A percentile compares a stretch with the other conserved stretches of the same genome.
These are phyloP conservation scores for Penicillium sp. DNA, from an alignment of 2,329 filamentous ascomycete genomes.

Conservation along the genomic window DNA sequence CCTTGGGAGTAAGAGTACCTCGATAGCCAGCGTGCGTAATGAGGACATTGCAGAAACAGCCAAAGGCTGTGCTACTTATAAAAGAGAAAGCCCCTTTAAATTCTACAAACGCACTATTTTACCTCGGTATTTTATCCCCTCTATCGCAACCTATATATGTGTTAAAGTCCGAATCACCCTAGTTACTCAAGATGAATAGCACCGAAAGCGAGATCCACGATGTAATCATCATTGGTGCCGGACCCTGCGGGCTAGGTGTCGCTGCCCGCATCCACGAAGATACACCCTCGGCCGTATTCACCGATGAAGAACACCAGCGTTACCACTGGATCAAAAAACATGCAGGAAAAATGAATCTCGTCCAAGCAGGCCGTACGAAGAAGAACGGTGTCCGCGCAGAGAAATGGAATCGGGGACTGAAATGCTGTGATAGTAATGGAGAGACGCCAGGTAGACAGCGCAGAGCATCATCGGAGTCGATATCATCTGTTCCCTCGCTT, in stretches of 20 bases:
- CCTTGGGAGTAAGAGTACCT: conserved; percentile 37
- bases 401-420: conserved; percentile 24
- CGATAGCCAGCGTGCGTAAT: conserved; percentile 19
- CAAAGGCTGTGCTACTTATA: neutral
- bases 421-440: conserved; percentile 1
- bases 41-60: conserved; percentile 20
- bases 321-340: conserved; percentile 75
- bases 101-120: neutral
- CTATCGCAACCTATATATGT: neutral
- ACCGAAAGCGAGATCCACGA: conserved; percentile 45
- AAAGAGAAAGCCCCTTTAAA: neutral
- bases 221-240: conserved; percentile 71
- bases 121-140: neutral
- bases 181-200: conserved; percentile 3
- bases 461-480: conserved; percentile 17
- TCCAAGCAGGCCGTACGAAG: conserved; percentile 29
- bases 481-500: conserved; percentile 23
- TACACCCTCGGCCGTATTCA: conserved; percentile 76
- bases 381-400: conserved; percentile 29
- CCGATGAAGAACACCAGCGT: conserved; percentile 78
- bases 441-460: conserved; percentile 4
- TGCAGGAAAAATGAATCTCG: conserved; percentile 56
- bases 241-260: conserved; percentile 72
- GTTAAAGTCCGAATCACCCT: neutral
- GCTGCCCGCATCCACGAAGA: conserved; percentile 70